Base-by-base conservation (phyloP, 75 land plant genomes). In the Cupressus sempervirens region DNA sequence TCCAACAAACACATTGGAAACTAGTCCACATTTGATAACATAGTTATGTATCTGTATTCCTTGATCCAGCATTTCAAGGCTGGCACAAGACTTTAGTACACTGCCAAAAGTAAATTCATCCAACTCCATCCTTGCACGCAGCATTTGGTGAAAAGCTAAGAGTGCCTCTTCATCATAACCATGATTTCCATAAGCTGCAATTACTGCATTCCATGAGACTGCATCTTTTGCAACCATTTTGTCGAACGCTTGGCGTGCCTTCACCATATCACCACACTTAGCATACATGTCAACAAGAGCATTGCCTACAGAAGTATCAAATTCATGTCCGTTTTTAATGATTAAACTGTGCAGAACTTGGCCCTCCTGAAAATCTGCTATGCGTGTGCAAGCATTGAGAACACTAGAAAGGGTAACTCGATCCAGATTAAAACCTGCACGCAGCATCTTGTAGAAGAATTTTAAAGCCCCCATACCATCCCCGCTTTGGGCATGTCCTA, bases 141-240 rank as follows among this genome's bases (percentile, higher is more conserved):
- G 87, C 90, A 92, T 88, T 76, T 73, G 43, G 35, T 32, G 53
- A 65, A 90, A 92, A 26, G 50, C 65, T 18, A 65, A 52, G 10
- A 90, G 76, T 15, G 79, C 86, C 70, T 86, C 87, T 43, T 82
- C 20, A 34, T 68, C 84, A 75, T 53, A 32, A 54, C 87, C 87
- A 67, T 87, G 30, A 11, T 80, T 38, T n/a, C 84, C 83, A 79
- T 87, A 84, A 29, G 89, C 88, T 41, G 87, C 84, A 79, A 92
- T 88, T 56, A 88, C 52, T 15, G 93, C 88, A 86, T 90, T 92
- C 75, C 88, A 90, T 3, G 88, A 86, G 36, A 91, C 81, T 43
- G 85, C 88, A 75, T 90, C 87, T 72, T 84, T 83, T 16, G n/a
- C 52, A 43, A 34, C 54, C 20, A 89, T 30, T 72, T 50, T 29